phyloP scores from a whole-genome alignment of 2,329 filamentous ascomycete genomes.

The Pseudocercospora macadamiae region DNA sequence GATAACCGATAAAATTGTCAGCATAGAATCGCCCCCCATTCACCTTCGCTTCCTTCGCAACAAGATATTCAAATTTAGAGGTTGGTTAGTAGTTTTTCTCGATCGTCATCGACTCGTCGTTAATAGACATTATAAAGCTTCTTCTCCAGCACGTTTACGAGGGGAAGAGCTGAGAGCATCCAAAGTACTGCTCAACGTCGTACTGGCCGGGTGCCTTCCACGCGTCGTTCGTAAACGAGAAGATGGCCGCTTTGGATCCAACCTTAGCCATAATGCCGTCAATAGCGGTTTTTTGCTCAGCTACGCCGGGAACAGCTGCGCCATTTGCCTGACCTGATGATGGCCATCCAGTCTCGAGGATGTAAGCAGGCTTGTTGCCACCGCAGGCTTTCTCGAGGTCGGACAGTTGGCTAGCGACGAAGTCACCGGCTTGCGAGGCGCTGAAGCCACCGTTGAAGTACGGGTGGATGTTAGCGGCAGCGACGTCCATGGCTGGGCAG shows the following conservation, averaged over 20 bases:
- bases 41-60: no score
- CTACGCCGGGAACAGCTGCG: conserved; percentile 65
- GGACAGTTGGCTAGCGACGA: conserved; percentile 73
- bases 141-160: not conserved
- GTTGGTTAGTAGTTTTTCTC: not conserved
- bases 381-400: conserved; percentile 72
- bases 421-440: conserved; percentile 70
- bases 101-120: not conserved
- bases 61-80: no score
- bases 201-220: conserved; percentile 78
- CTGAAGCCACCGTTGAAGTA: conserved; percentile 80
- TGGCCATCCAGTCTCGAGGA: conserved; percentile 93
- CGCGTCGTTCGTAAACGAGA: conserved; percentile 75
- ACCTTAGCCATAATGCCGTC: conserved; percentile 66
- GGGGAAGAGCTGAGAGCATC: conserved; percentile 56
- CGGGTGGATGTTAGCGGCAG: conserved; percentile 86
- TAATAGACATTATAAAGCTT: conserved; percentile 6
- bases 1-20: not conserved
- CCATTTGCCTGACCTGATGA: conserved; percentile 71
- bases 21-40: no score
- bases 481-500: conserved; percentile 75
- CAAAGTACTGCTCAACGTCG: conserved; percentile 80
- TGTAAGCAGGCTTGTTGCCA: conserved; percentile 68
- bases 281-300: conserved; percentile 74
- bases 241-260: conserved; percentile 74